Percentiles rank a stretch among this genome's conserved stretches.
phyloP scores from a whole-genome alignment of 108 stramenopile genomes.

The Mayamaea pseudoterrestris region DNA sequence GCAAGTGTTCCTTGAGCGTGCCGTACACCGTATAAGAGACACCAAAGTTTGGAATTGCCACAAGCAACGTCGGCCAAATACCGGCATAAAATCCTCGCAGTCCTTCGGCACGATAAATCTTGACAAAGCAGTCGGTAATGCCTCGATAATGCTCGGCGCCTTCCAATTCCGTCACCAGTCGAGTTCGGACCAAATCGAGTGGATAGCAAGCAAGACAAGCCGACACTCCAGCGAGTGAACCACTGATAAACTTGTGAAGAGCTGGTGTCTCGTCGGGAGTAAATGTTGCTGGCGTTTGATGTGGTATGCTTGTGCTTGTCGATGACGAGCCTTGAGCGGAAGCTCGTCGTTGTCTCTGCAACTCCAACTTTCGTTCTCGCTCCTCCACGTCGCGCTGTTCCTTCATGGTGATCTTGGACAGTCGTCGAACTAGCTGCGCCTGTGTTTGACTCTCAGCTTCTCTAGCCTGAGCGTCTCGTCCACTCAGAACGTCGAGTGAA shows the following conservation, averaged over 20 bases:
- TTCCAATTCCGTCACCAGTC: conserved; percentile 83
- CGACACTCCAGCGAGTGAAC: conserved; percentile 68
- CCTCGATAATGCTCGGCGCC: conserved; percentile 72
- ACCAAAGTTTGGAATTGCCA: conserved; percentile 88
- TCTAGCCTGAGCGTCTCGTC: conserved; percentile 21
- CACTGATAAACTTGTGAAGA: conserved; percentile 67
- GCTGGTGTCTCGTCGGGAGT: conserved; percentile 4
- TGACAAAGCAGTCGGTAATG: conserved; percentile 72
- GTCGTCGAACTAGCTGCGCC: conserved; percentile 15
- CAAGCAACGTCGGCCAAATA: conserved; percentile 74
- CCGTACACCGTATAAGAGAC: conserved; percentile 87
- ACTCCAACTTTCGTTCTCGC: conserved; percentile 1
- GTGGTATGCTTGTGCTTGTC: background rate
- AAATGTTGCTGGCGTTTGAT: background rate
- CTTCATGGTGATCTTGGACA: conserved; percentile 12
- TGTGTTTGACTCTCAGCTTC: conserved; percentile 32
- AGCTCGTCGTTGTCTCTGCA: background rate
- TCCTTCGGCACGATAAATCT: conserved; percentile 76
- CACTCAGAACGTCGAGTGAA: conserved; percentile 55
- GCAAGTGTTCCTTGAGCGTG: conserved; percentile 68
- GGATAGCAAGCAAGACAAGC: conserved; percentile 89
- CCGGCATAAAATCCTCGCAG: conserved; percentile 76
- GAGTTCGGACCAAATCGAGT: conserved; percentile 82
- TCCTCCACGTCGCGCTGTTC: conserved; percentile 16
- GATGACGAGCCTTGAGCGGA: too few relatives aligned